A percentile compares a stretch with the other conserved stretches of the same genome.
phyloP scores from a whole-genome alignment of 2,329 filamentous ascomycete species.

The Helotiales sp. region DNA sequence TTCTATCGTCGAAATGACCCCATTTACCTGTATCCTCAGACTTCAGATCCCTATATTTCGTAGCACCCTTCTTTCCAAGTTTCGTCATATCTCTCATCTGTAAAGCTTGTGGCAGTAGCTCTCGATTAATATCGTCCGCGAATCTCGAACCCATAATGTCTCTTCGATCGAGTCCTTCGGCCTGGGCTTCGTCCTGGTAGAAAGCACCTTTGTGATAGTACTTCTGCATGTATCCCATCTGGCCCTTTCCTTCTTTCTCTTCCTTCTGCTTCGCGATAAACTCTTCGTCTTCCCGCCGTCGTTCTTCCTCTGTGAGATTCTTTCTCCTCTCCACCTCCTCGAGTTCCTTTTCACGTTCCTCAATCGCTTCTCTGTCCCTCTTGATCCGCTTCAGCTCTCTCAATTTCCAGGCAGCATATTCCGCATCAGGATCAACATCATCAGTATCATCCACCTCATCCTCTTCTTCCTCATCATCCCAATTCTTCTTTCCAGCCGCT shows the following conservation, averaged over 20 bases:
- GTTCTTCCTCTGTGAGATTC: constrained; percentile 83
- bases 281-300: constrained; percentile 79
- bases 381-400: constrained; percentile 88
- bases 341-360: constrained; percentile 78
- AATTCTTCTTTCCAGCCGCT: constrained; percentile 76
- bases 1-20: constrained; percentile 63
- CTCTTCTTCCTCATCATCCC: constrained; percentile 72
- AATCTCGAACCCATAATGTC: constrained; percentile 86
- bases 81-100: constrained; percentile 93
- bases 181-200: constrained; percentile 78
- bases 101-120: constrained; percentile 85
- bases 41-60: constrained; percentile 85
- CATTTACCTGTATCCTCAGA: constrained; percentile 89
- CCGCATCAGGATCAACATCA: constrained; percentile 80
- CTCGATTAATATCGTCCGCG: constrained; percentile 82
- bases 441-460: constrained; percentile 88
- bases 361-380: constrained; percentile 81
- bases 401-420: constrained; percentile 90
- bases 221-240: constrained; percentile 89
- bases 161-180: constrained; percentile 73
- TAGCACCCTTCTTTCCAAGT: constrained; percentile 86
- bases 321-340: constrained; percentile 87
- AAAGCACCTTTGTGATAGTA: constrained; percentile 98
- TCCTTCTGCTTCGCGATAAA: constrained; percentile 68
- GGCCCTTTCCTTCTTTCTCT: constrained; percentile 62